Evolutionary conservation across 495 filamentous ascomycete species (phyloP).

Genomic region (Copromyces sp.): DNA sequence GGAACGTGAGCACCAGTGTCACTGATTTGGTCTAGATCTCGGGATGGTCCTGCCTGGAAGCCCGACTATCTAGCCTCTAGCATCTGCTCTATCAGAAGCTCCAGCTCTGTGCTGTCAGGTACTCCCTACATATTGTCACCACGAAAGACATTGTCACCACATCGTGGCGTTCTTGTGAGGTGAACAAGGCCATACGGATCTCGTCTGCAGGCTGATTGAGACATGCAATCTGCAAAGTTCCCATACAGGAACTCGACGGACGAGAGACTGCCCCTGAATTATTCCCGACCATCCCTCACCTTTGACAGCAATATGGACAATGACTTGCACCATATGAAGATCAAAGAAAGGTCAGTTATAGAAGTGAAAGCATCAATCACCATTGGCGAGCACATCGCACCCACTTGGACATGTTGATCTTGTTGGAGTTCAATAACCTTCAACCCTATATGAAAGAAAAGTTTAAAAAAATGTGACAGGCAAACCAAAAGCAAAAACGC

Average conservation of each 20-base stretch:
- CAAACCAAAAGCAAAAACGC: neutral
- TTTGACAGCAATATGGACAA: neutral
- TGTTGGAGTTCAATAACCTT: neutral
- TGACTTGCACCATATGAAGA: neutral
- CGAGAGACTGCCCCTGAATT: neutral
- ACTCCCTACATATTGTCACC: neutral
- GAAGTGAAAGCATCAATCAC: neutral
- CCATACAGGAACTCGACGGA: neutral
- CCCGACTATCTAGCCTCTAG: neutral
- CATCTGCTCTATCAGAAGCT: neutral
- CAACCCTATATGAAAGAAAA: neutral
- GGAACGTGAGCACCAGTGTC: neutral
- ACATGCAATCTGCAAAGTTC: neutral
- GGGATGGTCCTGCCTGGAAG: neutral
- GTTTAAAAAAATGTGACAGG: neutral
- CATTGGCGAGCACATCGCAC: neutral
- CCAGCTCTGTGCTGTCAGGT: neutral
- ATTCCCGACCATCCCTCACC: neutral
- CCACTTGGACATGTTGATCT: neutral
- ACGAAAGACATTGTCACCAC: neutral
- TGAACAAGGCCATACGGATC: neutral
- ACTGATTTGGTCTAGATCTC: neutral
- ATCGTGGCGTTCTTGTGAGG: neutral
- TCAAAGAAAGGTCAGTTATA: neutral
- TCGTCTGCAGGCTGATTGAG: neutral